These are phyloP conservation scores for Xylaria curta DNA, from an alignment of 495 filamentous ascomycete genomes.

Conservation along the genomic window DNA sequence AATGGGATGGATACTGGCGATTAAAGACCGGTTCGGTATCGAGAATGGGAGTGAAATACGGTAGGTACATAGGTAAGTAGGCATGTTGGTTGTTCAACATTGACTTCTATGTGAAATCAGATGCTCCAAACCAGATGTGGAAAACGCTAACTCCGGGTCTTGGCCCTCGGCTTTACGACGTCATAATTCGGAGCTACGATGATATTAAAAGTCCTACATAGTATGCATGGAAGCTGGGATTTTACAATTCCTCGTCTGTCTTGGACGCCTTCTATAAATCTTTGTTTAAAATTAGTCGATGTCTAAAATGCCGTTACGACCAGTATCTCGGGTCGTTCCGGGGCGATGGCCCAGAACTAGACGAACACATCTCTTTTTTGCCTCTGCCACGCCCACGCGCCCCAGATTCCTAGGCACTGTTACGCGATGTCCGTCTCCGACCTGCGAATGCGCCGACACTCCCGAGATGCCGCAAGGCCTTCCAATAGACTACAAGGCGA, in stretches of 20 bases:
- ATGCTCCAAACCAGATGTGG: no score
- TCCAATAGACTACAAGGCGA: conserved; percentile 74
- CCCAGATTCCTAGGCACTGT: conserved; percentile 54
- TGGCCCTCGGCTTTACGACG: conserved; percentile 26
- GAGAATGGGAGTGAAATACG: no score
- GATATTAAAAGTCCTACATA: no score
- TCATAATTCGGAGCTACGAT: conserved; percentile 21
- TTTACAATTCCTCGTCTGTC: not conserved
- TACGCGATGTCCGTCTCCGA: conserved; percentile 71
- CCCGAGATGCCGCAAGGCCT: conserved; percentile 69
- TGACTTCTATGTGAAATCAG: no score
- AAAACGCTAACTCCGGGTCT: no score
- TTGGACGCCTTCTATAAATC: no score
- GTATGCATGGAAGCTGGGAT: not conserved
- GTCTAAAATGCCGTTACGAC: conserved; percentile 12
- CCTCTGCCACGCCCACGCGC: not conserved
- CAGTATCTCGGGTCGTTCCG: not conserved
- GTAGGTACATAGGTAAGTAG: no score
- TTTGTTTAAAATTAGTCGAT: not conserved
- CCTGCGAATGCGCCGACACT: conserved; percentile 71
- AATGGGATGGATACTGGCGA: no score
- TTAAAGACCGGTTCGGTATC: no score
- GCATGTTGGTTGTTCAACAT: no score
- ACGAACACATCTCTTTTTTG: not conserved
- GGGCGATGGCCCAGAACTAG: not conserved